phyloP scores from a whole-genome alignment of 1,284 basidiomycete species.

The Cutaneotrichosporon dermatis region DNA sequence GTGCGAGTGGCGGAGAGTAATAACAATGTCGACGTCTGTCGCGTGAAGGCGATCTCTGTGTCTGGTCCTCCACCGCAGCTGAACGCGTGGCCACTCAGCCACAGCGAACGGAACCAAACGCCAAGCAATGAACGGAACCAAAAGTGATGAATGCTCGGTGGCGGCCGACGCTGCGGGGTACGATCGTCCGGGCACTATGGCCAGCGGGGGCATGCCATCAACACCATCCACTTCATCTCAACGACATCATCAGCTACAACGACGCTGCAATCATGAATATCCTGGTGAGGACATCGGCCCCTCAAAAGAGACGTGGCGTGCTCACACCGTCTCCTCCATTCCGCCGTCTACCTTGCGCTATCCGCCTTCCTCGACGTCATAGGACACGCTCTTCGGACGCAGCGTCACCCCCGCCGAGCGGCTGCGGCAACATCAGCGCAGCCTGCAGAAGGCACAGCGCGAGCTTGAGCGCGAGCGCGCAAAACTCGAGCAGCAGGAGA shows the following conservation, averaged over 20 bases:
- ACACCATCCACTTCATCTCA: not conserved
- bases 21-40: too few relatives aligned
- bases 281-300: constrained; percentile 24
- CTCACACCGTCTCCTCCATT: constrained; percentile 6
- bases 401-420: constrained; percentile 93
- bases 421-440: constrained; percentile 90
- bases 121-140: too few relatives aligned
- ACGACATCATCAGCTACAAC: not conserved
- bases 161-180: not conserved
- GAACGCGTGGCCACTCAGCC: too few relatives aligned
- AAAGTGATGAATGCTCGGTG: too few relatives aligned
- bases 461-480: constrained; percentile 92
- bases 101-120: too few relatives aligned
- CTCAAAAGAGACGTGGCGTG: not conserved
- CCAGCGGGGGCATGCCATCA: too few relatives aligned
- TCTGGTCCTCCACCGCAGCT: too few relatives aligned
- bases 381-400: constrained; percentile 93
- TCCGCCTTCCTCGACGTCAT: not conserved
- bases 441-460: constrained; percentile 91
- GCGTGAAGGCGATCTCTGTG: too few relatives aligned
- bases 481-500: constrained; percentile 93
- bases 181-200: not conserved
- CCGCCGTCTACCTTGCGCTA: not conserved
- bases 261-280: constrained; percentile 33
- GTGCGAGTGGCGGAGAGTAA: not conserved